Percentiles rank a stretch among this genome's conserved stretches.
Conservation (phyloP, 805 yeast species). For the Yamadazyma akitaensis region DNA sequence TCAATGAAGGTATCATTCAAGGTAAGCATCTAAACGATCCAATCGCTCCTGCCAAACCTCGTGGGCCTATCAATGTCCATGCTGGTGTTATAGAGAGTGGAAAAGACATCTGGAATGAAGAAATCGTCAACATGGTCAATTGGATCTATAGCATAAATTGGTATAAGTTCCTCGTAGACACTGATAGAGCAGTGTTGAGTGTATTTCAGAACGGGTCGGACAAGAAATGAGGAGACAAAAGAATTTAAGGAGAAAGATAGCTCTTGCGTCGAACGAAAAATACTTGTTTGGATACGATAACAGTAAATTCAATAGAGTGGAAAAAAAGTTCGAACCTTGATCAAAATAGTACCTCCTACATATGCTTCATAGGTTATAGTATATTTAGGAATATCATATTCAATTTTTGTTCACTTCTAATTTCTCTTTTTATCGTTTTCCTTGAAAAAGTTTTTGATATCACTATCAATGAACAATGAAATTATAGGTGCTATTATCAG, state of each 20-base stretch:
- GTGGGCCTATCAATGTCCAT: conserved; percentile 5
- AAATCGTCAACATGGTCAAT: conserved; percentile 58
- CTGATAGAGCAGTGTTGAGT: not conserved
- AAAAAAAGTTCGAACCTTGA: no score
- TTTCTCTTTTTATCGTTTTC: conserved; percentile 17
- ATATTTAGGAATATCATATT: no score
- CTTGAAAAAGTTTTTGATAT: conserved; percentile 49
- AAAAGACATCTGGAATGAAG: conserved; percentile 79
- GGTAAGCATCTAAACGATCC: conserved; percentile 45
- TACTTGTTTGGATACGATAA: no score
- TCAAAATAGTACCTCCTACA: no score
- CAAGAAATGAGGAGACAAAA: not conserved
- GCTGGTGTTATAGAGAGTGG: conserved; percentile 50
- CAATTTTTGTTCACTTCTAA: not conserved
- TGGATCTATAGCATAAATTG: conserved; percentile 58
- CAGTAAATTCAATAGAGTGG: no score
- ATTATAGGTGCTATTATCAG: conserved; percentile 53
- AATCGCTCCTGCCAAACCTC: conserved; percentile 31
- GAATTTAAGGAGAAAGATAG: no score
- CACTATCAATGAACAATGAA: conserved; percentile 46
- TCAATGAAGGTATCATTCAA: conserved; percentile 52
- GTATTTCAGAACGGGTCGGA: not conserved
- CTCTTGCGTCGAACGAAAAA: no score
- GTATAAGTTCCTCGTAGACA: conserved; percentile 22
- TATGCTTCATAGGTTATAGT: no score